A percentile compares a stretch with the other conserved stretches of the same genome.
These are phyloP conservation scores for Epichloe gansuensis DNA, from an alignment of 2,329 filamentous ascomycete genomes.

Conservation along the genomic window DNA sequence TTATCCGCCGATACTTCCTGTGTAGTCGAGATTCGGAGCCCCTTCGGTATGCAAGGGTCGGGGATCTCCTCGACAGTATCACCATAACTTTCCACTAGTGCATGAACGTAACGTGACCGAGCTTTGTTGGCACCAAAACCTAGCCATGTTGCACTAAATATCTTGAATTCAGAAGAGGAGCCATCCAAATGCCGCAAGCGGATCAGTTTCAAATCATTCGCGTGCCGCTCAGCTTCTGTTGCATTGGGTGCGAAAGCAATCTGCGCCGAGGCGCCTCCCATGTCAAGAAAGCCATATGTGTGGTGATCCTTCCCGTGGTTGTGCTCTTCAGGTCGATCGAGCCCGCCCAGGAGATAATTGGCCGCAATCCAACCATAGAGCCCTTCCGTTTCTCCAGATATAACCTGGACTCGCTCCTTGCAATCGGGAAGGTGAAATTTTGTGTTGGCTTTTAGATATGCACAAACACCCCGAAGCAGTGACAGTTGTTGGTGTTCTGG, in stretches of 20 bases:
- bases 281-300: conserved; percentile 95
- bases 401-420: conserved; percentile 79
- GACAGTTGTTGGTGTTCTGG: conserved; percentile 59
- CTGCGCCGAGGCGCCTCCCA: conserved; percentile 95
- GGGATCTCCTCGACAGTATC: conserved; percentile 55
- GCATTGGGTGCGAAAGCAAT: conserved; percentile 94
- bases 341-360: conserved; percentile 88
- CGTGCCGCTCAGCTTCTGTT: conserved; percentile 82
- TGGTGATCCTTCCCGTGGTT: conserved; percentile 78
- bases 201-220: conserved; percentile 76
- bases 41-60: conserved; percentile 80
- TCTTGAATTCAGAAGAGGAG: conserved; percentile 62
- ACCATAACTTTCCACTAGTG: conserved; percentile 55
- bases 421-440: conserved; percentile 85
- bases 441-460: conserved; percentile 65
- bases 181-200: conserved; percentile 78
- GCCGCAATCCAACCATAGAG: conserved; percentile 96
- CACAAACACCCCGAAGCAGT: conserved; percentile 68
- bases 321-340: conserved; percentile 64
- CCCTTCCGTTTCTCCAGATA: conserved; percentile 88
- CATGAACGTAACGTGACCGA: conserved; percentile 69
- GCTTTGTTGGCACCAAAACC: conserved; percentile 97
- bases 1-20: conserved; percentile 31
- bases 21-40: conserved; percentile 63
- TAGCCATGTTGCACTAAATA: conserved; percentile 95